A percentile compares a stretch with the other conserved stretches of the same genome.
These are phyloP conservation scores for Ophiosphaerella narmari DNA, from an alignment of 2,329 filamentous ascomycete species.

Conservation along the genomic window DNA sequence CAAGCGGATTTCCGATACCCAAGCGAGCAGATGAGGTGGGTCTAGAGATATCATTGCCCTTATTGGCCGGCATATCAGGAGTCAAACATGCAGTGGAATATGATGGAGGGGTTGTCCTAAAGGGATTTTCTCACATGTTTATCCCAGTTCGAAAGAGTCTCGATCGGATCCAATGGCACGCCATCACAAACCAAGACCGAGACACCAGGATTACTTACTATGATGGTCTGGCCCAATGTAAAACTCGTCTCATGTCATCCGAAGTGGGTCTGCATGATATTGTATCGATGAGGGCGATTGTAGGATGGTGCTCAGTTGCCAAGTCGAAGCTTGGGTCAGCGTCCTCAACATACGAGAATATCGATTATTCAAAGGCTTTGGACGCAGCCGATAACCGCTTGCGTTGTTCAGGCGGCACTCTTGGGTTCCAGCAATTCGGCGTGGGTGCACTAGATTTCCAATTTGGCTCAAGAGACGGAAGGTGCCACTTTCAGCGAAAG, in stretches of 20 bases:
- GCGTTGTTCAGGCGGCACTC: slow-evolving; percentile 9
- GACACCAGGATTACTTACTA: slow-evolving; percentile 14
- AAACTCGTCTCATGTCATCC: slow-evolving; percentile 2
- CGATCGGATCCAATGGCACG: slow-evolving; percentile 21
- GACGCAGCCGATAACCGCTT: slow-evolving; percentile 2
- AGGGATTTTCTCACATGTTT: slow-evolving; percentile 20
- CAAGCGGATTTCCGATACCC: slow-evolving; percentile 17
- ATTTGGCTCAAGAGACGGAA: slow-evolving; percentile 18
- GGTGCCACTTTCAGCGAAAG: slow-evolving; percentile 16
- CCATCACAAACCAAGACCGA: slow-evolving; percentile 9
- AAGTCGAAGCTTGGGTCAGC: slow-evolving; percentile 8
- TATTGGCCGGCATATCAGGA: slow-evolving; percentile 17
- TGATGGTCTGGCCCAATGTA: slow-evolving; percentile 9
- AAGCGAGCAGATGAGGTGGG: slow-evolving; percentile 12
- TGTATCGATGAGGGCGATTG: slow-evolving; percentile 8
- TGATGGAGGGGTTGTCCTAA: slow-evolving; percentile 18
- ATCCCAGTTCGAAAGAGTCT: slow-evolving; percentile 9
- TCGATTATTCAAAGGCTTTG: slow-evolving; percentile 17
- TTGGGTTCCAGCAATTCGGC: slow-evolving; percentile 21
- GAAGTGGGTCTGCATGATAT: slow-evolving; percentile 15
- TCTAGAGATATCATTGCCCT: slow-evolving; percentile 14
- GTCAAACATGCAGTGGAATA: slow-evolving; percentile 16
- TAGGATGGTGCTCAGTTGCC: slow-evolving; percentile 18
- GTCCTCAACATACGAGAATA: slow-evolving; percentile 17
- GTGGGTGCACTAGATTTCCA: slow-evolving; percentile 13